A percentile compares a stretch with the other conserved stretches of the same genome.
phyloP scores from a whole-genome alignment of 257 asterid genomes.

The Ocimum tenuiflorum region DNA sequence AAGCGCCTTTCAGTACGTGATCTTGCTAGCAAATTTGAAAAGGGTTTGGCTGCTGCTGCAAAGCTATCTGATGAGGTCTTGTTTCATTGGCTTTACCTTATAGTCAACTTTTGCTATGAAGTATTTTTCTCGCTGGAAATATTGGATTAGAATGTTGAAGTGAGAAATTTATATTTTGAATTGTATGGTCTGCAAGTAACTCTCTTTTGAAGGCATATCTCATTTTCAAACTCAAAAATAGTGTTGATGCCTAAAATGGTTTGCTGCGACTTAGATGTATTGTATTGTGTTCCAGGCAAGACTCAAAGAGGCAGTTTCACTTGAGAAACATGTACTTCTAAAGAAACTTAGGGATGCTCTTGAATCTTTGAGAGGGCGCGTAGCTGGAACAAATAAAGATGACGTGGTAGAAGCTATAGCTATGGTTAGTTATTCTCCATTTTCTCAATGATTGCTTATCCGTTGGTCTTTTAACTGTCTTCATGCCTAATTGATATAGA shows the following conservation, averaged over 20 bases:
- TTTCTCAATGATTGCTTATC: not conserved
- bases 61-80: slow-evolving; percentile 82
- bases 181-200: not conserved
- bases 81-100: not conserved
- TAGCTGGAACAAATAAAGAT: slow-evolving; percentile 77
- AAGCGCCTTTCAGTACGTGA: slow-evolving; percentile 84
- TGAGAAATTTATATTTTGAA: not conserved
- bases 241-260: not conserved
- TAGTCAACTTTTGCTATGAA: not conserved
- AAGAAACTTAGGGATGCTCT: slow-evolving; percentile 91
- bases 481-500: not conserved
- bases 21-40: slow-evolving; percentile 83
- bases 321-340: slow-evolving; percentile 84
- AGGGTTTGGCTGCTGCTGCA: slow-evolving; percentile 84
- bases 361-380: slow-evolving; percentile 72
- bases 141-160: slow-evolving; percentile 1
- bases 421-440: slow-evolving; percentile 49
- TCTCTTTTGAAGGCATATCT: not conserved
- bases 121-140: not conserved
- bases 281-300: slow-evolving; percentile 47
- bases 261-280: not conserved
- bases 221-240: not conserved
- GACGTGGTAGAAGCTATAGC: slow-evolving; percentile 88
- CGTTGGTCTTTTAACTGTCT: slow-evolving; percentile 1
- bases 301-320: slow-evolving; percentile 76